phyloP scores from a whole-genome alignment of 352 stramenopile species.

The Plasmopara viticola region DNA sequence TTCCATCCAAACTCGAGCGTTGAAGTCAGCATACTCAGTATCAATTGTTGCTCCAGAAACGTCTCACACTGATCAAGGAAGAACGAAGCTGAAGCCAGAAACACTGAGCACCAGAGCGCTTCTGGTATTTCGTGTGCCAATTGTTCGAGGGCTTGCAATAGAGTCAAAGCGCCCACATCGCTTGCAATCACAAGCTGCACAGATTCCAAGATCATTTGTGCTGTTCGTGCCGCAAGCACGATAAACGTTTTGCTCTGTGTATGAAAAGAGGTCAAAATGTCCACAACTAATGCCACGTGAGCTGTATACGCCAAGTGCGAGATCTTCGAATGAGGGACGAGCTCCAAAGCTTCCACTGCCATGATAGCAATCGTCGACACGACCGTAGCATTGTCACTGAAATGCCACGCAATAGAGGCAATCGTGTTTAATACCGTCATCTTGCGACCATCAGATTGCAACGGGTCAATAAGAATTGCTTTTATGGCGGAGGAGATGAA shows the following conservation, averaged over 20 bases:
- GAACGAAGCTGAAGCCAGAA: slow-evolving; percentile 34
- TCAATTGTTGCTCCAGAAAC: slow-evolving; percentile 33
- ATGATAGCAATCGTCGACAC: slow-evolving; percentile 8
- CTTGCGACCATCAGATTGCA: slow-evolving; percentile 20
- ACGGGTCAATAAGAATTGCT: slow-evolving; percentile 26
- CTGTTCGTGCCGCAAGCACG: slow-evolving; percentile 8
- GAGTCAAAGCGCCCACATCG: slow-evolving; percentile 29
- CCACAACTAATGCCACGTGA: slow-evolving; percentile 35
- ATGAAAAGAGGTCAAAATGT: slow-evolving; percentile 27
- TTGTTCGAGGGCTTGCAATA: slow-evolving; percentile 39
- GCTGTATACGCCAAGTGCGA: slow-evolving; percentile 21
- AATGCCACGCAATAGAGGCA: slow-evolving; percentile 38
- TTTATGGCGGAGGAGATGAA: slow-evolving; percentile 29
- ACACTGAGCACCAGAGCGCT: slow-evolving; percentile 30
- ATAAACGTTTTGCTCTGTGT: slow-evolving; percentile 7
- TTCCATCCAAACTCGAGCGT: slow-evolving; percentile 23
- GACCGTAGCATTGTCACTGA: slow-evolving; percentile 12
- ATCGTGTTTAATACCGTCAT: slow-evolving; percentile 33
- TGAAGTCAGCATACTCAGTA: slow-evolving; percentile 31
- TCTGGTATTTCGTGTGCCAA: slow-evolving; percentile 23
- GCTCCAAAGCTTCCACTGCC: slow-evolving; percentile 31
- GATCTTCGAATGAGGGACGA: slow-evolving; percentile 24
- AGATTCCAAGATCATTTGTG: slow-evolving; percentile 16
- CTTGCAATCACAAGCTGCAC: slow-evolving; percentile 24
- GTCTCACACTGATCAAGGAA: slow-evolving; percentile 27